Conservation (phyloP, 805 yeast genomes). For the Cyberlindnera meyerae region DNA sequence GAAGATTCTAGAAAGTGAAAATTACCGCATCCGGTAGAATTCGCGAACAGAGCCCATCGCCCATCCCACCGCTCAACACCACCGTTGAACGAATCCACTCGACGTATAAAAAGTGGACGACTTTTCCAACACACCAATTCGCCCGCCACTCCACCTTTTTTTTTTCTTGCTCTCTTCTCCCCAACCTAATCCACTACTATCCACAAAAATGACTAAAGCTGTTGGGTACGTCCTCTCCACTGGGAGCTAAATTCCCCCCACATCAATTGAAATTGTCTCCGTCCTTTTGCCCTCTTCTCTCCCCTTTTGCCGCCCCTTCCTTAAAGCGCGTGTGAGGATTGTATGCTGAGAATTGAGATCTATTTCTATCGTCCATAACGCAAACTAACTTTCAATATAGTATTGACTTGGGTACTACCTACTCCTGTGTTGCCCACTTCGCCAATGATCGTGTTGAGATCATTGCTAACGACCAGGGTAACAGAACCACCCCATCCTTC, state of each 20-base stretch:
- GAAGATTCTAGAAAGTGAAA: constrained; percentile 19
- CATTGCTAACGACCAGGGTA: constrained; percentile 97
- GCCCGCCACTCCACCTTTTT: neutral
- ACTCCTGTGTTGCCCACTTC: constrained; percentile 95
- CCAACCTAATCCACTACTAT: constrained; percentile 1
- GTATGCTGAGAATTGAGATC: too few relatives aligned
- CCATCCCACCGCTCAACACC: constrained; percentile 3
- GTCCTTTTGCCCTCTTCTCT: too few relatives aligned
- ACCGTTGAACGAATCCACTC: too few relatives aligned
- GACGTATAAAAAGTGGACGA: constrained; percentile 9
- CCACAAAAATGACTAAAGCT: constrained; percentile 33
- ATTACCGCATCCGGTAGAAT: constrained; percentile 8
- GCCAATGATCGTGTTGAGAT: constrained; percentile 90
- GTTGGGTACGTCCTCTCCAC: constrained; percentile 45
- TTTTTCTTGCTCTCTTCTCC: neutral
- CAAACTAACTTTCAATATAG: neutral
- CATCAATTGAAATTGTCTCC: too few relatives aligned
- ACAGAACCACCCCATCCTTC: constrained; percentile 95
- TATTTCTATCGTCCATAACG: neutral
- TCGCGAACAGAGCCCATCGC: constrained; percentile 3
- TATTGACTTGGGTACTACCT: constrained; percentile 30
- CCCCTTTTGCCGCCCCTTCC: too few relatives aligned
- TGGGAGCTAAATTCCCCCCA: neutral
- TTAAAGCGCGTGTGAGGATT: too few relatives aligned
- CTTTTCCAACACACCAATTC: constrained; percentile 1